Percentiles rank a stretch among this genome's conserved stretches.
phyloP scores from a whole-genome alignment of 2,329 filamentous ascomycete genomes.

The Coniella vitis region DNA sequence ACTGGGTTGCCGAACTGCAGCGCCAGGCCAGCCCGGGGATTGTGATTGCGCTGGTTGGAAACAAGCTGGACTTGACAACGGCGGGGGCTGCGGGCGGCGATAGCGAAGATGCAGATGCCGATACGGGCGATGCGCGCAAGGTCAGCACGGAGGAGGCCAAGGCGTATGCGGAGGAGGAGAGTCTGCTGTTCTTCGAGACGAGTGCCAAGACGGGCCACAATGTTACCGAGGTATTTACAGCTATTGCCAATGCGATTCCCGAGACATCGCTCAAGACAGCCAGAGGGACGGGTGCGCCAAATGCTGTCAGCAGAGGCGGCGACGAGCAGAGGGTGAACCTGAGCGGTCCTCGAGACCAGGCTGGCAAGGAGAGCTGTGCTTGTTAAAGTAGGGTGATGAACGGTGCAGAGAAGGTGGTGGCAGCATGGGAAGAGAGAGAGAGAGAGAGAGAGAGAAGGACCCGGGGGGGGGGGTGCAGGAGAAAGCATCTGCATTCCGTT shows the following conservation, averaged over 20 bases:
- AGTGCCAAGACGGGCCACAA: slow-evolving; percentile 95
- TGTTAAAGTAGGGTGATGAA: slow-evolving; percentile 47
- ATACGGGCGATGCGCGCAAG: slow-evolving; percentile 71
- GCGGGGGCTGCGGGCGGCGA: slow-evolving; percentile 48
- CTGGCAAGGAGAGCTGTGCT: slow-evolving; percentile 85
- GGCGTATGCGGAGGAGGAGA: slow-evolving; percentile 90
- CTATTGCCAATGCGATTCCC: slow-evolving; percentile 95
- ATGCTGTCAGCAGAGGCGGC: slow-evolving; percentile 50
- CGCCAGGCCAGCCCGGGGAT: slow-evolving; percentile 93
- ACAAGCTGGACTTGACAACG: slow-evolving; percentile 86
- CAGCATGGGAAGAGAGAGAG: not conserved
- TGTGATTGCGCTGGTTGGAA: slow-evolving; percentile 93
- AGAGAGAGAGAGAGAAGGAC: not conserved
- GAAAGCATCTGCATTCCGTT: slow-evolving; percentile 14
- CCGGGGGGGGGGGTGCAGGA: too few species aligned
- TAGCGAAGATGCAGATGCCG: slow-evolving; percentile 38
- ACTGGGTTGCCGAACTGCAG: slow-evolving; percentile 97
- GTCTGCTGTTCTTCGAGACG: slow-evolving; percentile 93
- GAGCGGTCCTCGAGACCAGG: slow-evolving; percentile 62
- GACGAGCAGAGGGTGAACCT: slow-evolving; percentile 78
- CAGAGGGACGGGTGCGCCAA: slow-evolving; percentile 60
- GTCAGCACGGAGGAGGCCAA: slow-evolving; percentile 87
- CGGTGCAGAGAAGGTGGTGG: not conserved
- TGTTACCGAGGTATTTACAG: slow-evolving; percentile 92
- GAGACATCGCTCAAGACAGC: slow-evolving; percentile 92